A percentile compares a stretch with the other conserved stretches of the same genome.
Conservation (phyloP, 768 basidiomycete genomes). For the Imleria badia region DNA sequence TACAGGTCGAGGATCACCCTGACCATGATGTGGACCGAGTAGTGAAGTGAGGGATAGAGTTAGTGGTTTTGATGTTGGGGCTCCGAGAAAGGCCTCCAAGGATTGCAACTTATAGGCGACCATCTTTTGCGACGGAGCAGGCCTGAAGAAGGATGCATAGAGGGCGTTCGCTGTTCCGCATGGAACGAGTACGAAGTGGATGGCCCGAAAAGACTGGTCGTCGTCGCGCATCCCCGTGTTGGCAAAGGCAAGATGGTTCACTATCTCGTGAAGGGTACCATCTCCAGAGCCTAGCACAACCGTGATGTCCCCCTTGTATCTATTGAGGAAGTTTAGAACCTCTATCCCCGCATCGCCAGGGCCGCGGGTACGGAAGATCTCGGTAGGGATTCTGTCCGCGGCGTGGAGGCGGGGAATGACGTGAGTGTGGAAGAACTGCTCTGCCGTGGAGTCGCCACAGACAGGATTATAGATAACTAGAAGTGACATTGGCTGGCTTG, state of each 20-base stretch:
- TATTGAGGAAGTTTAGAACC: conserved; percentile 41
- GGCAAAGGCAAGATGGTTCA: conserved; percentile 51
- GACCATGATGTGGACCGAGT: conserved; percentile 24
- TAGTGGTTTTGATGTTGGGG: conserved; percentile 41
- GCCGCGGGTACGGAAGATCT: conserved; percentile 50
- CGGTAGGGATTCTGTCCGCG: conserved; percentile 31
- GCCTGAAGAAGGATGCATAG: conserved; percentile 74
- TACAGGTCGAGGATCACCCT: conserved; percentile 24
- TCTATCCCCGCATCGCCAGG: conserved; percentile 55
- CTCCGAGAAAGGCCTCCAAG: conserved; percentile 49
- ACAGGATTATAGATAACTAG: conserved; percentile 77
- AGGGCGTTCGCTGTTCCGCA: conserved; percentile 94
- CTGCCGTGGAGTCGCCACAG: conserved; percentile 59
- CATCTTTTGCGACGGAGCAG: conserved; percentile 28
- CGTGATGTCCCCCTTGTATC: conserved; percentile 34
- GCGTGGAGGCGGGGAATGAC: conserved; percentile 62
- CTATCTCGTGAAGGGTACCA: conserved; percentile 88
- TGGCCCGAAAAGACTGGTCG: conserved; percentile 8
- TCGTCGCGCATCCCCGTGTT: conserved; percentile 20
- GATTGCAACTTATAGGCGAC: conserved; percentile 53
- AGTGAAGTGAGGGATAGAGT: conserved; percentile 55
- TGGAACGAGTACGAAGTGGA: conserved; percentile 60
- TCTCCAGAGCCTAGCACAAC: conserved; percentile 81
- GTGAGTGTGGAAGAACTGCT: conserved; percentile 52
- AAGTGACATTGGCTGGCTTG: conserved; percentile 41